Base-by-base conservation (phyloP, 140 eudicot species). In the Senecio squalidus region DNA sequence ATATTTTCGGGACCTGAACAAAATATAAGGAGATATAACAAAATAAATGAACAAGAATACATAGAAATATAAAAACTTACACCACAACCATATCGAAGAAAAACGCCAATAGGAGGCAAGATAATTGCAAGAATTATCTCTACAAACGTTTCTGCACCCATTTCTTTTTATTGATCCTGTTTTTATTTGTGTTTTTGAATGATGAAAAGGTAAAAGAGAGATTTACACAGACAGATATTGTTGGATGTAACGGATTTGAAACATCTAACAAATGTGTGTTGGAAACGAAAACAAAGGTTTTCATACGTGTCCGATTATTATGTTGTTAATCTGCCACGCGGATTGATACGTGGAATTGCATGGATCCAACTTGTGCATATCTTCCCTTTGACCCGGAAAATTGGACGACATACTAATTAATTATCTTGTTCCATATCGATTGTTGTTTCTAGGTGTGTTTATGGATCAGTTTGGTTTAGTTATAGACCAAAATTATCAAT, bases 101-200 rank as follows among this genome's bases (percentile, higher is more conserved):
- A 88, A 64, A 88, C 96, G 8, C 94, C 96, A 29, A 84, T 62
- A n/a, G 96, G 96, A 18, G 96, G 96, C 48, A 88, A 67, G 13
- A 88, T 68, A 18, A 88, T 84, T 6, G 96, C 96, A 59, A 88
- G 72, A 23, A 88, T 59, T 3, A 88, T 77, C 66, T 88, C 94
- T 20, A 88, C 60, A 51, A 88, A 81, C n/a, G 96, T 88, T 71
- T 81, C 94, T 64, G 94, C 74, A 6, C 94, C 96, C 96, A 84
- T 88, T 39, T 24, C 36, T 1, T n/a, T 48, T 16, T 21, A 13
- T n/a, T n/a, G n/a, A n/a, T n/a, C n/a, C n/a, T n/a, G 2, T 10
- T 41, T 1, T 41, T 2, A 2, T 41, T 0, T 31, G 5, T 31
- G 7, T 21, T 45, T n/a, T 11, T 64, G 59, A 60, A 38, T 6